These are phyloP conservation scores for Trypanosoma lewisi DNA, from an alignment of 208 protist genomes.

Conservation along the genomic window DNA sequence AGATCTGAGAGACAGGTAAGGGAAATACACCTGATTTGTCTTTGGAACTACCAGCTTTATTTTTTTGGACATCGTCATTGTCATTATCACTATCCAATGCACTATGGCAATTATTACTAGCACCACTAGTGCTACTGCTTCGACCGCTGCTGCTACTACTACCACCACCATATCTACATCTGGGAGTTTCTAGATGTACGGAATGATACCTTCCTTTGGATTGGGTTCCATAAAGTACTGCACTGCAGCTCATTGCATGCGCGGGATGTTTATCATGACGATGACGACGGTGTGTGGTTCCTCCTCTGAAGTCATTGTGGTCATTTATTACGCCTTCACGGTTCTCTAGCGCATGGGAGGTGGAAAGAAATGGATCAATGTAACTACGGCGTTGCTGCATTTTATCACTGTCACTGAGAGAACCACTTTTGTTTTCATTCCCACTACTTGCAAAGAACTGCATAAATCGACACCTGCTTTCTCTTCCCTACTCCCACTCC, in stretches of 20 bases:
- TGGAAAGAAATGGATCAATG: background rate
- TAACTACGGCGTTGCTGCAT: background rate
- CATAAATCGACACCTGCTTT: background rate
- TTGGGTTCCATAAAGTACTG: too few relatives aligned
- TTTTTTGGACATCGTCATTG: too few relatives aligned
- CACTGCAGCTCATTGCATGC: background rate
- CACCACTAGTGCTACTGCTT: too few relatives aligned
- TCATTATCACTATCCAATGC: background rate
- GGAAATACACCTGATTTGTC: background rate
- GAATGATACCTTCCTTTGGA: too few relatives aligned
- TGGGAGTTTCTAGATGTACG: too few relatives aligned
- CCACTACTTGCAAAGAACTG: background rate
- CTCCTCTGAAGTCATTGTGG: background rate
- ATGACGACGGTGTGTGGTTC: too few relatives aligned
- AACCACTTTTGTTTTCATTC: background rate
- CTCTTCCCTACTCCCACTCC: background rate
- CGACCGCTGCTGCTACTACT: too few relatives aligned
- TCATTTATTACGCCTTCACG: background rate
- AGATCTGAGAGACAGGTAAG: background rate
- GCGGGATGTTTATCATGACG: background rate
- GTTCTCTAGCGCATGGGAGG: background rate
- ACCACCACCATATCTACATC: too few relatives aligned
- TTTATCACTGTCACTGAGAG: background rate
- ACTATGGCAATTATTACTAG: background rate
- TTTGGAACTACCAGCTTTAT: too few relatives aligned